A percentile compares a stretch with the other conserved stretches of the same genome.
These are phyloP conservation scores for Centaurea solstitialis DNA, from an alignment of 129 eudicot genomes.

Conservation along the genomic window DNA sequence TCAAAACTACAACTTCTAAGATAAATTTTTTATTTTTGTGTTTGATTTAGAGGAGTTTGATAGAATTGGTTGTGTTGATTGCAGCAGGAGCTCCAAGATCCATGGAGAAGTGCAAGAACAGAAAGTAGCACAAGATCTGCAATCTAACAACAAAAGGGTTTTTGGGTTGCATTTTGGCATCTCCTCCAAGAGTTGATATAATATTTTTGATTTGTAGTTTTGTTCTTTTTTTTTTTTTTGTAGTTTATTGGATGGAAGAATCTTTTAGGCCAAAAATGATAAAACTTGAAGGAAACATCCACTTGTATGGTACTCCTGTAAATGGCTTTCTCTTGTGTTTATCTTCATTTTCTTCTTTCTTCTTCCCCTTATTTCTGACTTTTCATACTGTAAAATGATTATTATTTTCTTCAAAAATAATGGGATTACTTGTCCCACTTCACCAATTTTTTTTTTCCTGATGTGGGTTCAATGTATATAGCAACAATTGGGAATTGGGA, in stretches of 20 bases:
- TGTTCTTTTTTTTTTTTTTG: conserved; percentile 1
- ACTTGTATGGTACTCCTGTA: conserved; percentile 36
- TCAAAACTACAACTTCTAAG: background rate
- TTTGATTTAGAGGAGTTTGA: no score
- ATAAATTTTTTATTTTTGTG: no score
- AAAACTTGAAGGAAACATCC: conserved; percentile 36
- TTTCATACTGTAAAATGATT: conserved; percentile 4
- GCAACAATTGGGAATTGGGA: background rate
- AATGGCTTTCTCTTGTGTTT: conserved; percentile 28
- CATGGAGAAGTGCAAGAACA: conserved; percentile 56
- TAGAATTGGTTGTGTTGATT: conserved; percentile 8
- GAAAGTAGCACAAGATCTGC: conserved; percentile 34
- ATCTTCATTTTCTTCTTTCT: background rate
- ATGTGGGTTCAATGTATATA: conserved; percentile 15
- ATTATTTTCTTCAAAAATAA: background rate
- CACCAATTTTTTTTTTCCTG: background rate
- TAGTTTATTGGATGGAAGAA: conserved; percentile 20
- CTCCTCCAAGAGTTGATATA: conserved; percentile 20
- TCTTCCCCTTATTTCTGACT: conserved; percentile 5
- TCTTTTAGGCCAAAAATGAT: conserved; percentile 13
- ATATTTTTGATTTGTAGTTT: conserved; percentile 28
- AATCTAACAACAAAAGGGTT: conserved; percentile 16
- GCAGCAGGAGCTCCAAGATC: conserved; percentile 78
- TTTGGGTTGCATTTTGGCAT: background rate
- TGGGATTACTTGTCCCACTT: conserved; percentile 25